Conservation (phyloP, 805 yeast species). For the Myxozyma monticola region DNA sequence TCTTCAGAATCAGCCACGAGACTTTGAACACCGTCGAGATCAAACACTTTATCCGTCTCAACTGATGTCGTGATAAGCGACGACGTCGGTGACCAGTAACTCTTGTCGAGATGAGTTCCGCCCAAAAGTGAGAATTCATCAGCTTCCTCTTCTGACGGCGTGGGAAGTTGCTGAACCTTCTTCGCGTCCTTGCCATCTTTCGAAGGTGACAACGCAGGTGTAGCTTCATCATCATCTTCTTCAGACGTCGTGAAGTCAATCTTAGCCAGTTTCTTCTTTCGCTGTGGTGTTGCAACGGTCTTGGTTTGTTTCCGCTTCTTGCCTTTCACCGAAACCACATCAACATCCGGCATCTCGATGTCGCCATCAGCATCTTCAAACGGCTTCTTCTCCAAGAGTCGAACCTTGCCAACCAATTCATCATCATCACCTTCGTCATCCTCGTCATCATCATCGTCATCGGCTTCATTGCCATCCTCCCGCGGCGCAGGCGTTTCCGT, state of each 20-base stretch:
- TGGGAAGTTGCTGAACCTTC: conserved; percentile 13
- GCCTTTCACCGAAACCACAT: neutral
- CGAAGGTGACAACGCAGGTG: neutral
- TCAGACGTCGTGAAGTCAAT: conserved; percentile 30
- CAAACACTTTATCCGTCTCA: conserved; percentile 38
- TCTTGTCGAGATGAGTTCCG: neutral
- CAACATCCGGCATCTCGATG: conserved; percentile 6
- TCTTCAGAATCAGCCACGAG: conserved; percentile 77
- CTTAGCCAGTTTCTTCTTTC: conserved; percentile 4
- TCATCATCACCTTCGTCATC: conserved; percentile 5
- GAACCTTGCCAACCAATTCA: neutral
- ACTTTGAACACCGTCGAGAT: conserved; percentile 52
- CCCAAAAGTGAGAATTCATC: conserved; percentile 1
- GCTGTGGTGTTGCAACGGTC: neutral
- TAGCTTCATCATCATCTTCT: conserved; percentile 34
- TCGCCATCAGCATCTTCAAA: conserved; percentile 5
- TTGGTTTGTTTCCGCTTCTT: conserved; percentile 7
- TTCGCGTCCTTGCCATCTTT: neutral
- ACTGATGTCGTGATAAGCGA: conserved; percentile 38
- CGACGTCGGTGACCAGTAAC: conserved; percentile 25
- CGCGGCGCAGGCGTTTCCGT: too few relatives aligned
- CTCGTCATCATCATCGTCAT: conserved; percentile 7
- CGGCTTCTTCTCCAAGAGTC: neutral
- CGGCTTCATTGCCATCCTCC: neutral
- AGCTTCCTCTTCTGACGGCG: conserved; percentile 20